Conservation (phyloP, 1,284 basidiomycete species). For the Sporisorium reilianum region DNA sequence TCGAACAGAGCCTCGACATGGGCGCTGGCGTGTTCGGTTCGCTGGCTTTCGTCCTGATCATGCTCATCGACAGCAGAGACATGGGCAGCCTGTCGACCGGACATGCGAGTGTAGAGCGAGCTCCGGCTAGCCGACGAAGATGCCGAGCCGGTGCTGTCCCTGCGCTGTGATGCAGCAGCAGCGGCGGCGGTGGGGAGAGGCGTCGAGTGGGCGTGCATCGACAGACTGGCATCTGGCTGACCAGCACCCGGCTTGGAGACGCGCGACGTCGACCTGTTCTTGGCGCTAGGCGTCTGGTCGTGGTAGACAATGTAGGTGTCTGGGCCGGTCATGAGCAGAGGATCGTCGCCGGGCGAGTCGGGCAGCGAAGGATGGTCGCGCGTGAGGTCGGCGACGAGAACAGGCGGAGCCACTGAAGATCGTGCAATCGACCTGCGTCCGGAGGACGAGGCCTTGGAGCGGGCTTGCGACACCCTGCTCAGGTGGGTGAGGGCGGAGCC, state of each 20-base stretch:
- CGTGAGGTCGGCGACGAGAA: conserved; percentile 29
- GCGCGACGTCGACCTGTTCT: conserved; percentile 9
- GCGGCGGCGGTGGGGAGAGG: conserved; percentile 16
- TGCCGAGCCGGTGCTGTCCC: conserved; percentile 13
- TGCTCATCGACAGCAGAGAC: not conserved
- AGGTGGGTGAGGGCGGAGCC: conserved; percentile 17
- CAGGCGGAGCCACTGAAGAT: conserved; percentile 25
- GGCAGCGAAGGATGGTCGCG: conserved; percentile 40
- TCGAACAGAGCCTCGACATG: not conserved
- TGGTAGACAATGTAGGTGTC: conserved; percentile 37
- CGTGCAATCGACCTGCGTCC: conserved; percentile 13
- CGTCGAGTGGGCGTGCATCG: conserved; percentile 25
- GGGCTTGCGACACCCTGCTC: conserved; percentile 10
- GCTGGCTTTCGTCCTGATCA: conserved; percentile 5
- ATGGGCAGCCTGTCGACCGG: conserved; percentile 16
- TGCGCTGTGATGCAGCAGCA: conserved; percentile 11
- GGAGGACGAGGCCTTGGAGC: conserved; percentile 3
- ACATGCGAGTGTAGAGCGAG: conserved; percentile 33
- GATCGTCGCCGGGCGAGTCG: conserved; percentile 52
- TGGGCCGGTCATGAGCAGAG: conserved; percentile 44
- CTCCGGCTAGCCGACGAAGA: conserved; percentile 12
- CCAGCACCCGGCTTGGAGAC: not conserved
- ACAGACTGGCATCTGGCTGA: conserved; percentile 9
- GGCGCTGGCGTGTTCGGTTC: not conserved
- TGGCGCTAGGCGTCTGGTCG: conserved; percentile 31